Conservation (phyloP, 1,284 basidiomycete genomes). For the Agaricales sp. region DNA sequence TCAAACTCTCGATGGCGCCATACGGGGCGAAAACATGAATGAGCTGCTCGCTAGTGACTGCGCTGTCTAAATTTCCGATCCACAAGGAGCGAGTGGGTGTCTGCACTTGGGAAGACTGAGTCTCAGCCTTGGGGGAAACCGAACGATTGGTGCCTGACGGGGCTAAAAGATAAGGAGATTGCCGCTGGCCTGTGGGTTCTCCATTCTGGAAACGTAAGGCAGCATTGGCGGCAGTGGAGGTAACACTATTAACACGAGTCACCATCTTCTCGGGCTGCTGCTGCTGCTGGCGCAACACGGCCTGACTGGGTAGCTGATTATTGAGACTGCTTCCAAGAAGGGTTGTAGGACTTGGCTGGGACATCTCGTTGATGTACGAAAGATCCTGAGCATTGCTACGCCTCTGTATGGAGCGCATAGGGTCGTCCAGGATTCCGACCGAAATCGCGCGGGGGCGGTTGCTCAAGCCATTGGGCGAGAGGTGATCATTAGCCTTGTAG, state of each 20-base stretch:
- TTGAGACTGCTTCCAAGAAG: not conserved
- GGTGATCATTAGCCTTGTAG: slow-evolving; percentile 63
- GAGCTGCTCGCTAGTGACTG: slow-evolving; percentile 89
- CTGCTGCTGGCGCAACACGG: not conserved
- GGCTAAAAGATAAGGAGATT: slow-evolving; percentile 58
- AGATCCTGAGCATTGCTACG: slow-evolving; percentile 51
- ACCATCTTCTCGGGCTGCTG: slow-evolving; percentile 8
- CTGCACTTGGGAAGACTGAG: slow-evolving; percentile 57
- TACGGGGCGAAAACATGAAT: slow-evolving; percentile 93
- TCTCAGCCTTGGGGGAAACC: slow-evolving; percentile 70
- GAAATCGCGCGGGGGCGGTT: slow-evolving; percentile 74
- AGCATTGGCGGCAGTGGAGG: slow-evolving; percentile 29
- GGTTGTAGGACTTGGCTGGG: not conserved
- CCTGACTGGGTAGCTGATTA: not conserved
- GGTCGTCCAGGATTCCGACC: slow-evolving; percentile 83
- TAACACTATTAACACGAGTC: slow-evolving; percentile 14
- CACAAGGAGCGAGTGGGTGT: slow-evolving; percentile 92
- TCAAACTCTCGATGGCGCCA: slow-evolving; percentile 91
- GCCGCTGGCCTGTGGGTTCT: slow-evolving; percentile 43
- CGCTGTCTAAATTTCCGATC: slow-evolving; percentile 95
- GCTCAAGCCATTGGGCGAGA: slow-evolving; percentile 38
- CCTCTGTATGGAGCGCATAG: slow-evolving; percentile 49
- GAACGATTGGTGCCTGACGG: slow-evolving; percentile 57
- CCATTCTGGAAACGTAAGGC: slow-evolving; percentile 56
- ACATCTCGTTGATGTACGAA: slow-evolving; percentile 31